Evolutionary conservation across 306 rosid genomes (phyloP), one percentile per base, ranked within the genome.

Genomic region (Pterocarpus macrocarpus): DNA sequence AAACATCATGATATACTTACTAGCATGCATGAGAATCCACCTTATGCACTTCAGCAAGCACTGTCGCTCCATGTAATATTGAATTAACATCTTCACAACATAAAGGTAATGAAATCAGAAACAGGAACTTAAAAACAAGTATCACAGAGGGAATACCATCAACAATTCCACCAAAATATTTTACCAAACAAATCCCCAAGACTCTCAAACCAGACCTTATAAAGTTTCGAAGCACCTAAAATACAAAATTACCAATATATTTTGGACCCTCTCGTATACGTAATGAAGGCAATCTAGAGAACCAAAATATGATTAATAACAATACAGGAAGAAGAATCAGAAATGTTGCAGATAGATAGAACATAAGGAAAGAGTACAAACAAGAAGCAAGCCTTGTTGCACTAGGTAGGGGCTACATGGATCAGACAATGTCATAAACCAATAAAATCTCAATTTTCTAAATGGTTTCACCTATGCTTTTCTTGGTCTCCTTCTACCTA

Each of bases 21-120:
- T 76, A 77, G 97, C 91, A 69, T 90, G 94, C 89, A 90, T 76
- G 82, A 95, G 88, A 81, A 95, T 88, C 80, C 89, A 87, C 81
- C 97, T 89, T 73, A 92, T 87, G 86, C 99, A 95, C 73, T 95
- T 95, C 83, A 95, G 91, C 88, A 95, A 81, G 92, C 97, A 95
- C 75, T 95, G 99, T 4, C 99, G 87, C 86, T 95, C 99, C 84
- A 82, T 88, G 83, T 92, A 91, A 87, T 92, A 95, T 72, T 93
- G 88, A 83, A 95, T 87, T 30, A 88, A 68, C 74, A 87, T 78
- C 99, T 95, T 75, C 86, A 85, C 50, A 38, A 69, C 64, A 76
- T 76, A 59, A 79, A 43, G 77, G 76, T 53, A 79, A 77, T 64
- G 44, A 36, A 68, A 71, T 61, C 33, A 64, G 43, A 22, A 64